Evolutionary conservation across 108 stramenopile species (phyloP), one percentile per base, ranked within the genome.

Genomic region (Nitzschia palea): DNA sequence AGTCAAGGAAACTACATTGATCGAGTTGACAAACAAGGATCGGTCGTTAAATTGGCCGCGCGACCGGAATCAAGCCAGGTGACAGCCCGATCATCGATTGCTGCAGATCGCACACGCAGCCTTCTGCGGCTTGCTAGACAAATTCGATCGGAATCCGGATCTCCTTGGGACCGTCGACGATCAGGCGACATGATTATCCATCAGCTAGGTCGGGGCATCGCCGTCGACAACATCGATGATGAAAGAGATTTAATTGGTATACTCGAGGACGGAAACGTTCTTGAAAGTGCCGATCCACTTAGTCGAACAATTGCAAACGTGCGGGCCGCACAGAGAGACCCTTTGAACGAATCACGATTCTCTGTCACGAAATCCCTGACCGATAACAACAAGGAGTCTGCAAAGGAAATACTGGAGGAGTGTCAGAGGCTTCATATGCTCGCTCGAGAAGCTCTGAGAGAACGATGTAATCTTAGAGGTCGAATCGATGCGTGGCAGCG

Each of bases 381-480:
- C 8, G 43, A 27, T n/a, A 57, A 31, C 2, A 69, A 65, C 17
- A 36, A 58, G 20, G 62, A 34, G 6, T 18, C 48, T 31, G 40
- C 12, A 5, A 64, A 62, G 23, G 68, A 54, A 37, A 37, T 65
- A 3, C 18, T 78, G 2, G 87, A 85, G 51, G 84, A 85, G 55
- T 83, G 80, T 55, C 78, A 79, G 28, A 69, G 74, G 15, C 60
- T 90, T 23, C 65, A 87, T 62, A 44, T 62, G 35, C 78, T 90
- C 33, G 63, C 86, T 74, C 79, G 88, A 57, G 94, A 91, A 59
- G 84, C 87, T 28, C 83, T 88, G 44, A 50, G 79, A 35, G 94
- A 95, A 54, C 74, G 84, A 35, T 80, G 63, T 45, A 84, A 86
- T 55, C 55, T 95, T 4, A 67, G 70, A 44, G 60, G 83, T n/a